These are phyloP conservation scores for Yamadazyma insecticola DNA, from an alignment of 805 yeast species.

Conservation along the genomic window DNA sequence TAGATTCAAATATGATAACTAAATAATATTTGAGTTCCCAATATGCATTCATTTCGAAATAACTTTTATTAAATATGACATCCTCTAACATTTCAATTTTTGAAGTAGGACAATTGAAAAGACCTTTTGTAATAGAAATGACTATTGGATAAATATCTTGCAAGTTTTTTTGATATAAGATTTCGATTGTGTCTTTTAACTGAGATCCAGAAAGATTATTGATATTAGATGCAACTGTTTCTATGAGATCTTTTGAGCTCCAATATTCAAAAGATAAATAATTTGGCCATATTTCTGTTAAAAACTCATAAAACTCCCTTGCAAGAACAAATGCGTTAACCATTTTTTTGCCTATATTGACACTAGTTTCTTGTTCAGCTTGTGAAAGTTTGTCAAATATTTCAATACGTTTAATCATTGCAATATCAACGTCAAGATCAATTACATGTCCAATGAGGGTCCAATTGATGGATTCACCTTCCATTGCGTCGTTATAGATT, in stretches of 20 bases:
- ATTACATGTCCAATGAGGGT: slow-evolving; percentile 43
- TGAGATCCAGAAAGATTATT: no score
- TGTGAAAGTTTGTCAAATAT: slow-evolving; percentile 1
- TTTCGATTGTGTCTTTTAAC: no score
- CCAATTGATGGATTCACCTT: slow-evolving; percentile 32
- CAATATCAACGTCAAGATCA: slow-evolving; percentile 54
- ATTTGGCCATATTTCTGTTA: slow-evolving; percentile 39
- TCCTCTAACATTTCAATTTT: slow-evolving; percentile 14
- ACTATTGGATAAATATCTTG: slow-evolving; percentile 3
- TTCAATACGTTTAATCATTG: slow-evolving; percentile 31
- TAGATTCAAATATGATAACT: slow-evolving; percentile 13
- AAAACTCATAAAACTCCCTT: slow-evolving; percentile 52
- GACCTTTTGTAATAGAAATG: slow-evolving; percentile 32
- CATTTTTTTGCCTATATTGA: slow-evolving; percentile 11
- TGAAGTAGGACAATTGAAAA: slow-evolving; percentile 27
- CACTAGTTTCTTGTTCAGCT: not conserved
- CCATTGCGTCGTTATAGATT: slow-evolving; percentile 30
- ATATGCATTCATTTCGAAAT: slow-evolving; percentile 10
- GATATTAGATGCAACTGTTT: no score
- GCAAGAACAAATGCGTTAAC: slow-evolving; percentile 48
- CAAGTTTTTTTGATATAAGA: no score
- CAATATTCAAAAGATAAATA: no score
- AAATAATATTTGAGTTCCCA: slow-evolving; percentile 49
- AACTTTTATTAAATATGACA: slow-evolving; percentile 1
- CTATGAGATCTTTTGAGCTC: no score